phyloP scores from a whole-genome alignment of 2,329 filamentous ascomycete species.

The Neopestalotiopsis sp. region DNA sequence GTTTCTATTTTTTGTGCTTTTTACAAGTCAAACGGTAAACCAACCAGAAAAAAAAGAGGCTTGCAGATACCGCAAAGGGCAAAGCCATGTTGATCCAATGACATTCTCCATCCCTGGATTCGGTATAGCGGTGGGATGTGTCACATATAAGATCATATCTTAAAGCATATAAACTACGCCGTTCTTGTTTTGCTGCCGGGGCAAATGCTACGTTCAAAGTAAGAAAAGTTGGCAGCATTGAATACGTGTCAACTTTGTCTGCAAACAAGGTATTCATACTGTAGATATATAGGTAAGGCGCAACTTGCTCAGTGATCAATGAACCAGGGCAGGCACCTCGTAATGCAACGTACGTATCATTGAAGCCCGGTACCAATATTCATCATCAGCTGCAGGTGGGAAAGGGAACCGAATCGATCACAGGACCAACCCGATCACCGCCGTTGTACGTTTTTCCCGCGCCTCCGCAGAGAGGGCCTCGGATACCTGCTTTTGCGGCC shows the following conservation, averaged over 20 bases:
- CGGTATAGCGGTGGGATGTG: constrained; percentile 3
- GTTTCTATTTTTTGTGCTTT: background rate
- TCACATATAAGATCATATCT: background rate
- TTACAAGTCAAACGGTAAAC: background rate
- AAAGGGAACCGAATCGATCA: background rate
- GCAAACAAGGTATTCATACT: background rate
- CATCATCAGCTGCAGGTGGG: background rate
- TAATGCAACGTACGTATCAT: constrained; percentile 4
- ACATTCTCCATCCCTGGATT: background rate
- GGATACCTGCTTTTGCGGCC: background rate
- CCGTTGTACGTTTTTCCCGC: background rate
- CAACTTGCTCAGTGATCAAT: background rate
- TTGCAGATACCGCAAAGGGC: background rate
- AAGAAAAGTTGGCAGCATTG: background rate
- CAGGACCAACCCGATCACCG: background rate
- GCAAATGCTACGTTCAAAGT: constrained; percentile 1
- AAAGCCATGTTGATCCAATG: background rate
- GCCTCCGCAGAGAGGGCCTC: background rate
- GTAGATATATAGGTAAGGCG: background rate
- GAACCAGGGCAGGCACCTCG: background rate
- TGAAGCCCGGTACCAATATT: background rate
- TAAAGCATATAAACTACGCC: constrained; percentile 3
- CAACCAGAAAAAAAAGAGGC: background rate
- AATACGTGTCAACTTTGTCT: background rate
- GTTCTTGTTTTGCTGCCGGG: background rate